Conservation (phyloP, 2,329 filamentous ascomycete genomes). For the Cryphonectria carpinicola region DNA sequence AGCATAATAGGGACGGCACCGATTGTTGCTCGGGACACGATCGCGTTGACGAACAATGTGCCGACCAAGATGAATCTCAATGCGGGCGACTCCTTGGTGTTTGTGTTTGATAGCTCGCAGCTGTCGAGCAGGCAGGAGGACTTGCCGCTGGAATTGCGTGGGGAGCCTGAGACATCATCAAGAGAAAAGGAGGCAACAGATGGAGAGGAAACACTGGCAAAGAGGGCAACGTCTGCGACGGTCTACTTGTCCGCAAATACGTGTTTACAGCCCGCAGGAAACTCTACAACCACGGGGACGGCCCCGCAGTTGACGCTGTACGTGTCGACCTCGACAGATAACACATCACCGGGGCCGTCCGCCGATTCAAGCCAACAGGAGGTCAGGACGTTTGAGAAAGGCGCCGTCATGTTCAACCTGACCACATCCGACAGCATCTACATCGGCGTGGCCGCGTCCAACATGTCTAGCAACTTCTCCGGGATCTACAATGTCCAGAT, state of each 20-base stretch:
- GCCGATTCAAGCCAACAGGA: constrained; percentile 49
- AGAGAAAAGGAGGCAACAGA: constrained; percentile 31
- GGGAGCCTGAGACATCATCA: background rate
- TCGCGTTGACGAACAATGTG: constrained; percentile 65
- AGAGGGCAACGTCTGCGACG: constrained; percentile 42
- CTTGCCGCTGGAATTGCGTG: constrained; percentile 24
- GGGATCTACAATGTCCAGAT: constrained; percentile 80
- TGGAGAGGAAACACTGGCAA: constrained; percentile 27
- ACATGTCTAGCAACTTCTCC: constrained; percentile 60
- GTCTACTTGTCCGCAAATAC: constrained; percentile 87
- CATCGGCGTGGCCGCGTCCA: constrained; percentile 74
- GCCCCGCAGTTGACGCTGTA: constrained; percentile 80
- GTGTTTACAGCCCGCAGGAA: constrained; percentile 73
- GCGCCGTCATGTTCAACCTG: constrained; percentile 69
- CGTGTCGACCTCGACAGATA: constrained; percentile 67
- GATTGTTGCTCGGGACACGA: constrained; percentile 48
- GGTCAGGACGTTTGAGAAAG: constrained; percentile 61
- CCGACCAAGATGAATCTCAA: constrained; percentile 62
- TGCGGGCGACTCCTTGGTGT: constrained; percentile 65
- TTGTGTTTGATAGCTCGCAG: constrained; percentile 63
- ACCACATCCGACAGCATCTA: constrained; percentile 71
- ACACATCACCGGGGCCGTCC: constrained; percentile 69
- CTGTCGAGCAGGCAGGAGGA: constrained; percentile 48
- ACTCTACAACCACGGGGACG: constrained; percentile 46
- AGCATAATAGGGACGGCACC: constrained; percentile 64